Evolutionary conservation across 129 eudicot species (phyloP).

Genomic region (Helianthus tuberosus): DNA sequence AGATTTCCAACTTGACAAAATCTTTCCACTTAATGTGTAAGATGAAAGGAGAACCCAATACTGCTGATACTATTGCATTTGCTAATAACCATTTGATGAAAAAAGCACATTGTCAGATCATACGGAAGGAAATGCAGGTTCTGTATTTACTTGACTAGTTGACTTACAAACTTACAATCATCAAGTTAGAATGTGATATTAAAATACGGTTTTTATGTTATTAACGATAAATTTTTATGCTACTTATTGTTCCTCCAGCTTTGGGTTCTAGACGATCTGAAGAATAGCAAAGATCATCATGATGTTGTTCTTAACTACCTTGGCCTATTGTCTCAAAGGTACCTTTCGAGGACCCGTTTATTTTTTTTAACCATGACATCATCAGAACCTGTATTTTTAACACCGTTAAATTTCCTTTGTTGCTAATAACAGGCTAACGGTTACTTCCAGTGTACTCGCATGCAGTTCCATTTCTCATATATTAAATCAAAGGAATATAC

Average conservation of each 20-base stretch:
- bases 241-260: constrained; percentile 47
- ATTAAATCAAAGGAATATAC: constrained; percentile 49
- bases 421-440: constrained; percentile 47
- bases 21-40: constrained; percentile 47
- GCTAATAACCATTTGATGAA: constrained; percentile 51
- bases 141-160: constrained; percentile 5
- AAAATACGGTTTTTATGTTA: not conserved
- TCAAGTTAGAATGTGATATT: not conserved
- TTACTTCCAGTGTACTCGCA: constrained; percentile 42
- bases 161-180: not conserved
- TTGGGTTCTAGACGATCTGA: constrained; percentile 56
- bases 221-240: constrained; percentile 10
- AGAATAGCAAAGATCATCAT: constrained; percentile 48
- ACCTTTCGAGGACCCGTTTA: not conserved
- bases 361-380: not conserved
- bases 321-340: constrained; percentile 67
- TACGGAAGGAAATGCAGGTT: constrained; percentile 79
- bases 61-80: constrained; percentile 38
- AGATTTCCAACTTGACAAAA: constrained; percentile 38
- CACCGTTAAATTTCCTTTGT: not conserved
- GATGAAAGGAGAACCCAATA: constrained; percentile 45
- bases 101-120: constrained; percentile 48
- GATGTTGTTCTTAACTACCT: constrained; percentile 56
- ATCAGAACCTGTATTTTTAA: not conserved
- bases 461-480: constrained; percentile 38